Evolutionary conservation across 371 early-diverging fungal species (phyloP), one percentile per base, ranked within the genome.

Genomic region (Circinella umbellata): DNA sequence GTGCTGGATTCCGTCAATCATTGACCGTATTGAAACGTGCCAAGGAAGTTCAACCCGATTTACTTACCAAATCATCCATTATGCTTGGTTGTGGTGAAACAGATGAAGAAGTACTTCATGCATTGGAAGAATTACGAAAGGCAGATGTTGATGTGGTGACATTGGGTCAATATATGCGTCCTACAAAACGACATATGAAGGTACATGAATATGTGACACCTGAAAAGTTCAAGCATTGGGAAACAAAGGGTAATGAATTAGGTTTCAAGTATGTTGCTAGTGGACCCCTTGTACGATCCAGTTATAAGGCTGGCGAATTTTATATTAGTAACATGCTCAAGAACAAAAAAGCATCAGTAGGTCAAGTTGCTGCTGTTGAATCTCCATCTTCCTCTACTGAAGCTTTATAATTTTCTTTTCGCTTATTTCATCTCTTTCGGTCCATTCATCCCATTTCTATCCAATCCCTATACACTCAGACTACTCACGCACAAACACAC

Each of bases 111-210:
- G 95, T 99, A 0, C 68, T 91, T 70, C 88, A 94, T 60, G 92
- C 99, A 0, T 77, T 99, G 76, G 88, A 92, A 73, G 98, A 93
- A 66, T 79, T 98, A 69, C 83, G 98, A 69, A 84, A 88, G 49
- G 85, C 88, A 4, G 89, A 92, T 47, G 98, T 98, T n/a, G 99
- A 99, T 75, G 94, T 95, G 51, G 89, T 99, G 34, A 99, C 99
- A 13, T 85, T 99, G 69, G 99, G 99, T n/a, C 99, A 99, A 81
- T 99, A 99, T 79, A 99, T 99, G 99, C 90, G 96, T 63, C 99
- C 99, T 34, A 98, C 99, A 37, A 98, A 96, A 87, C 92, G 94
- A 74, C 98, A 99, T 79, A 96, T 98, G 96, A 97, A 97, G 86
- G 98, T 98, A 4, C 87, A 87, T 69, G 96, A 96, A 72, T 99